These are phyloP conservation scores for Barnettozyma populi DNA, from an alignment of 805 yeast genomes.

Conservation along the genomic window DNA sequence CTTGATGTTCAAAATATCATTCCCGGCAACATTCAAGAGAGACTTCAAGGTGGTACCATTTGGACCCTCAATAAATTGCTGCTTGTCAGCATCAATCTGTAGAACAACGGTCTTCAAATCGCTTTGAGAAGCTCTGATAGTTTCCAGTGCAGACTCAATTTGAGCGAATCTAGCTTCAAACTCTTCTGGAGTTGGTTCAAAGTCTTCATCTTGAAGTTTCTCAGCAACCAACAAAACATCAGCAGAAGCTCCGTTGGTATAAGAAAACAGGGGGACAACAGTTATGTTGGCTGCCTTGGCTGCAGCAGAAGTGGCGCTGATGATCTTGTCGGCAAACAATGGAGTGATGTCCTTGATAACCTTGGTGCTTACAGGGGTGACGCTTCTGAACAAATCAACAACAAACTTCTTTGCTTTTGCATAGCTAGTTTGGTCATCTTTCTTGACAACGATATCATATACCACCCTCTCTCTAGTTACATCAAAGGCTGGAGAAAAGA, in stretches of 20 bases:
- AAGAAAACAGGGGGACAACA: conserved; percentile 52
- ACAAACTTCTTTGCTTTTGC: conserved; percentile 66
- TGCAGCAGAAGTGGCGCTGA: conserved; percentile 33
- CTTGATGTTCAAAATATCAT: conserved; percentile 37
- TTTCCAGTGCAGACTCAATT: conserved; percentile 50
- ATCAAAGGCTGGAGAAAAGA: conserved; percentile 37
- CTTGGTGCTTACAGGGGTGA: conserved; percentile 61
- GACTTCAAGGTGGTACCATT: conserved; percentile 50
- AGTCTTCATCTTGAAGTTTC: conserved; percentile 51
- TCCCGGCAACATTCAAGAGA: conserved; percentile 28
- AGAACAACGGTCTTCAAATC: conserved; percentile 48
- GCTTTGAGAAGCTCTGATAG: conserved; percentile 53
- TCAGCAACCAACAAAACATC: conserved; percentile 51
- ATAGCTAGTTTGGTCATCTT: conserved; percentile 42
- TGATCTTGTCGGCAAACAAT: conserved; percentile 47
- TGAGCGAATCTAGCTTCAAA: conserved; percentile 46
- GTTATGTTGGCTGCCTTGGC: conserved; percentile 44
- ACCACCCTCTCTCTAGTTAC: conserved; percentile 38
- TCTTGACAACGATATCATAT: conserved; percentile 55
- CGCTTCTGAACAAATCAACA: conserved; percentile 65
- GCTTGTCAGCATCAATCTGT: conserved; percentile 48
- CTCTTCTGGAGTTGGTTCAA: conserved; percentile 64
- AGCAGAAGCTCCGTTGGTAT: conserved; percentile 37
- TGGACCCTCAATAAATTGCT: conserved; percentile 56
- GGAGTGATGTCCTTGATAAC: conserved; percentile 61